Evolutionary conservation across 2,329 filamentous ascomycete genomes (phyloP).

Genomic region (Alternaria rosae): DNA sequence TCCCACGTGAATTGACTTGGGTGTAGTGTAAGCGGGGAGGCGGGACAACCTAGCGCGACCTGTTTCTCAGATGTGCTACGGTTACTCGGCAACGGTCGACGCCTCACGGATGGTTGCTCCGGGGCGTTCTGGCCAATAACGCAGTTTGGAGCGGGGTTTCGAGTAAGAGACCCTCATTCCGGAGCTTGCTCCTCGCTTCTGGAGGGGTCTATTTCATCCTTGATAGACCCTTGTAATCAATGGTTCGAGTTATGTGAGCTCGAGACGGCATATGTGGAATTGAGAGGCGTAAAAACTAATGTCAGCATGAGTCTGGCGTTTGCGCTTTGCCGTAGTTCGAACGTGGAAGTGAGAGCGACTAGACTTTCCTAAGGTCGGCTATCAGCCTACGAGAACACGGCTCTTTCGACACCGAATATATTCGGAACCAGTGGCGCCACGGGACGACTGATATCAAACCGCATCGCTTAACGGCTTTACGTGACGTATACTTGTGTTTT

Average conservation of each 20-base stretch:
- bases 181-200: not conserved
- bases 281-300: conserved; percentile 3
- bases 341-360: conserved; percentile 8
- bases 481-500: not conserved
- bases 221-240: conserved; percentile 1
- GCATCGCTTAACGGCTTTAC: not conserved
- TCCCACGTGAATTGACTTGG: conserved; percentile 13
- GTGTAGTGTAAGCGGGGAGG: conserved; percentile 14
- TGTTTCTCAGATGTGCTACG: not conserved
- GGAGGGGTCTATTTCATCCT: not conserved
- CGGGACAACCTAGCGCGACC: conserved; percentile 6
- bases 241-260: no score
- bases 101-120: conserved; percentile 1
- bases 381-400: not conserved
- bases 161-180: conserved; percentile 1
- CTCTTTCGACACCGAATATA: conserved; percentile 3
- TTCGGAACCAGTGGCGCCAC: conserved; percentile 5
- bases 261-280: conserved; percentile 3
- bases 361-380: not conserved
- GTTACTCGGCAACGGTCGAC: conserved; percentile 8
- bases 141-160: not conserved
- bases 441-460: not conserved
- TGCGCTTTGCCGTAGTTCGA: conserved; percentile 10
- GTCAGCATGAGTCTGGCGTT: not conserved
- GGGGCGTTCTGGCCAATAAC: not conserved